Evolutionary conservation across 2,329 filamentous ascomycete species (phyloP), one percentile per base, ranked within the genome.

Genomic region (Gaeumannomyces sp.): DNA sequence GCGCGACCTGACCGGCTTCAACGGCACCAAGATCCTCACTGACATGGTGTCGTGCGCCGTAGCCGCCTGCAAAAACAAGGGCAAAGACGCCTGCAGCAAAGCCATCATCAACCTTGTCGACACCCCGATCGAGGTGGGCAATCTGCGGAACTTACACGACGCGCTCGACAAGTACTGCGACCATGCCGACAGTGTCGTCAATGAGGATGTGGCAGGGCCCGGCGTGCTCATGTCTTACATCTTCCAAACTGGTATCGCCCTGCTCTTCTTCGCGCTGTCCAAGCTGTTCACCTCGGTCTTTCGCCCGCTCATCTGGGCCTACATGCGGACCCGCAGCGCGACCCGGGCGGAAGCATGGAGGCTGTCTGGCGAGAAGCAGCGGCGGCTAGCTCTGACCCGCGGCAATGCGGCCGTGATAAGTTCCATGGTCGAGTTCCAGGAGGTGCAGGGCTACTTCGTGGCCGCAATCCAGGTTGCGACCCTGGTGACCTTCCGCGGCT

Each of bases 341-440:
- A 60, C 45, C 27, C 31, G 33, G 22, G 19, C 33, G 10, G 19
- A 56, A 45, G 61, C 61, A 27, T 58, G 50, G 19, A 59, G 27
- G 61, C 28, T 57, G 50, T 50, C 61, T 14, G 33, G 45, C 19
- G 45, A 50, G 50, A 63, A 57, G 61, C 67, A 68, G 63, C 31
- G 45, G 31, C 45, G 56, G 25, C 60, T 69, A n/a, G 58, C 67
- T 7, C 53, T 59, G 13, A 70, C 68, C 1, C 63, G 68, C 8
- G 62, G 67, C 7, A 64, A 62, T 25, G 65, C 65, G 19, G 68
- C 69, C 16, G 58, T 69, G 27, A 68, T 65, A 6, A 66, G 66
- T 1, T 67, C 69, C 1, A 62, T 71, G 27, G 66, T 70, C 61
- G 70, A 71, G 66, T 70, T 71, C 60, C 71, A 73, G 45, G 71